Evolutionary conservation across 225 moss, liverwort and hornwort genomes (phyloP).

Genomic region (Anthoceros angustus): DNA sequence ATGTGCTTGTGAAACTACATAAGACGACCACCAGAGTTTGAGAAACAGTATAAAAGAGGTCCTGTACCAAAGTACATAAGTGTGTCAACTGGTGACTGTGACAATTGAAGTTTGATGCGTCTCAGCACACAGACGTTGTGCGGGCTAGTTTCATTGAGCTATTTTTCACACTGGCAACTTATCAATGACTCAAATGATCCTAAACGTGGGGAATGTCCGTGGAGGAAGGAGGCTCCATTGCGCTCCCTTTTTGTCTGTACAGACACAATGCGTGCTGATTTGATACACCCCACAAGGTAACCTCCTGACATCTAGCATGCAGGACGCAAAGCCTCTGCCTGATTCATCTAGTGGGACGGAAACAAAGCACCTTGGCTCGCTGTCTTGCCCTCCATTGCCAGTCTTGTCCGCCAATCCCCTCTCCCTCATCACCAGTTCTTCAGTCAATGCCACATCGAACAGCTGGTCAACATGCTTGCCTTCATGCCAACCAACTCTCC

Average conservation of each 20-base stretch:
- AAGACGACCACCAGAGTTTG: no score
- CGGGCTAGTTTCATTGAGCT: no score
- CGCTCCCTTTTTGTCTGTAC: neutral
- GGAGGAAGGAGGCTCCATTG: neutral
- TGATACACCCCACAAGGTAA: neutral
- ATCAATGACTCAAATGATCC: neutral
- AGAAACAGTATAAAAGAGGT: no score
- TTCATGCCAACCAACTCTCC: conserved; percentile 1
- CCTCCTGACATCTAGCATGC: neutral
- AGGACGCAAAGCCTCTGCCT: neutral
- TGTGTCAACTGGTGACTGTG: no score
- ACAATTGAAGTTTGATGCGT: no score
- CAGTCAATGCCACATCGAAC: neutral
- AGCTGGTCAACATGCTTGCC: neutral
- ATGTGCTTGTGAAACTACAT: no score
- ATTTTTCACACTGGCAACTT: no score
- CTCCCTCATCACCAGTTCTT: neutral
- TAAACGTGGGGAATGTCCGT: neutral
- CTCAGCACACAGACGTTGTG: no score
- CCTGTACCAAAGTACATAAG: no score
- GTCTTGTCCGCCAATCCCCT: neutral
- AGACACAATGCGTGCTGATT: neutral
- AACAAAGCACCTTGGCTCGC: neutral
- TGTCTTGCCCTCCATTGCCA: neutral
- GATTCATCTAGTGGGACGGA: neutral